A percentile compares a stretch with the other conserved stretches of the same genome.
These are phyloP conservation scores for Cryphonectria radicalis DNA, from an alignment of 2,329 filamentous ascomycete genomes.

Conservation along the genomic window DNA sequence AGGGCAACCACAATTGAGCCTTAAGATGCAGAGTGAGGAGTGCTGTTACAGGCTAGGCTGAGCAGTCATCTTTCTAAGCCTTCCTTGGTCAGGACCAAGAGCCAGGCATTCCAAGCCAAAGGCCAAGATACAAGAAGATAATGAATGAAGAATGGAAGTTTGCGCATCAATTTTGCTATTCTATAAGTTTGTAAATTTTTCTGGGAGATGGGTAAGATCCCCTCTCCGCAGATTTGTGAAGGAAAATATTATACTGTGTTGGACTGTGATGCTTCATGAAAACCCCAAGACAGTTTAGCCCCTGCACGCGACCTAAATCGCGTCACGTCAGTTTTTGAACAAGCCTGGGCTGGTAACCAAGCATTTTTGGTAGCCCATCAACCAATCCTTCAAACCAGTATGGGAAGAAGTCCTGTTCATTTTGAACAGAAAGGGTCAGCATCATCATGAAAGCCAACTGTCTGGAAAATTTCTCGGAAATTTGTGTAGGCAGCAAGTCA, in stretches of 20 bases:
- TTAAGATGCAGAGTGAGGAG: background rate
- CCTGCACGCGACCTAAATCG: constrained; percentile 21
- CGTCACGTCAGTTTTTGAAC: constrained; percentile 16
- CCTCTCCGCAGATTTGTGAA: background rate
- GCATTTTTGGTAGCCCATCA: background rate
- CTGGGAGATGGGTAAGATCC: background rate
- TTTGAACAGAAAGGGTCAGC: background rate
- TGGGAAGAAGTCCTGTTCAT: background rate
- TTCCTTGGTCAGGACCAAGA: background rate
- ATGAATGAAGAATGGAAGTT: background rate
- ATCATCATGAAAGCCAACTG: background rate
- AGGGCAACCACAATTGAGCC: background rate
- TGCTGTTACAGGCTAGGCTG: background rate
- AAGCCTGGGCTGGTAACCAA: background rate
- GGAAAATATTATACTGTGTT: background rate
- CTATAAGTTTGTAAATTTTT: background rate
- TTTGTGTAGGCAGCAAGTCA: background rate
- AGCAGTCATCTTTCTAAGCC: background rate
- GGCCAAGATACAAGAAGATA: background rate
- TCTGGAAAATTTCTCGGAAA: background rate
- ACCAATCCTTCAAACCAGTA: no score
- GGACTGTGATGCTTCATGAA: background rate
- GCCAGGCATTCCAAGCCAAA: background rate
- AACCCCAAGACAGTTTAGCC: background rate
- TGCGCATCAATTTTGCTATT: background rate